These are phyloP conservation scores for Panellus pusillus DNA, from an alignment of 768 basidiomycete genomes.

Conservation along the genomic window DNA sequence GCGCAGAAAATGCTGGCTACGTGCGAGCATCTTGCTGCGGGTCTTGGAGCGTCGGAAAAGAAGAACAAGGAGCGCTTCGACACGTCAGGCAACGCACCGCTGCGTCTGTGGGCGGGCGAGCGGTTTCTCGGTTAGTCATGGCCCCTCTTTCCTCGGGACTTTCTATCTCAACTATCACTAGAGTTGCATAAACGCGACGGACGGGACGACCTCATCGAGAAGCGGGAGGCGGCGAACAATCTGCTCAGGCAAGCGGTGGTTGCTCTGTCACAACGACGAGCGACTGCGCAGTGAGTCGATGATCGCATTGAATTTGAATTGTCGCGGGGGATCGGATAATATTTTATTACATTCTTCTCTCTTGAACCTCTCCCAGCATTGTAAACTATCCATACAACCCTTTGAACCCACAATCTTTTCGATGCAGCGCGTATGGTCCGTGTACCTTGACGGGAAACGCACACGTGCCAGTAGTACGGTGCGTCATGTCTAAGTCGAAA, in stretches of 20 bases:
- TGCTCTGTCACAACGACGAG: constrained; percentile 5
- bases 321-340: neutral
- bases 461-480: neutral
- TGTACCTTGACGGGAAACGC: constrained; percentile 39
- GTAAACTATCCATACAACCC: constrained; percentile 5
- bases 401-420: constrained; percentile 2
- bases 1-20: constrained; percentile 65
- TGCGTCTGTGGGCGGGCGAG: constrained; percentile 75
- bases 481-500: neutral
- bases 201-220: constrained; percentile 45
- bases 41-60: constrained; percentile 52
- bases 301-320: neutral
- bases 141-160: neutral
- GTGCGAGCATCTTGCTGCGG: constrained; percentile 69
- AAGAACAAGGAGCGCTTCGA: constrained; percentile 27
- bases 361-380: neutral
- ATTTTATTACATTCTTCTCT: constrained; percentile 1
- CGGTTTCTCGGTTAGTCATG: constrained; percentile 56
- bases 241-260: constrained; percentile 22
- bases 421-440: constrained; percentile 58
- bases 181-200: constrained; percentile 61
- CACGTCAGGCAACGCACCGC: constrained; percentile 57
- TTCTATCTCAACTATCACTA: constrained; percentile 24
- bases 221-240: constrained; percentile 48
- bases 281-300: neutral